These are phyloP conservation scores for Strigomonas galati DNA, from an alignment of 208 protist species.

Conservation along the genomic window DNA sequence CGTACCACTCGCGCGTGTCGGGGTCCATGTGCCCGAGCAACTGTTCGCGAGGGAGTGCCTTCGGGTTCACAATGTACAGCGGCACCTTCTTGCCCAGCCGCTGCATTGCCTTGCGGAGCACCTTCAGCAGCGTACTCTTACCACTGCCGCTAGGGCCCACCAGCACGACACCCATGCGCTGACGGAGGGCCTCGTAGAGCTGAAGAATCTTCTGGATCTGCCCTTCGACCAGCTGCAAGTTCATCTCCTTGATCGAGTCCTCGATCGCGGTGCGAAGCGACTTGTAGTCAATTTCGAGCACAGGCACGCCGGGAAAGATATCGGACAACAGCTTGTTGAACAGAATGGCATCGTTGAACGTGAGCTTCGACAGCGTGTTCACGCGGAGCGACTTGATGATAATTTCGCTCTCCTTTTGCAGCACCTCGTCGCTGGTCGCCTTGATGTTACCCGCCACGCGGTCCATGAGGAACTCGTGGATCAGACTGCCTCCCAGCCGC, in stretches of 20 bases:
- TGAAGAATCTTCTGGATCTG: conserved; percentile 95
- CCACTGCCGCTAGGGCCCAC: conserved; percentile 96
- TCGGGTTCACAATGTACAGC: conserved; percentile 97
- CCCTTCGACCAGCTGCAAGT: conserved; percentile 82
- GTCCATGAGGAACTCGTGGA: conserved; percentile 85
- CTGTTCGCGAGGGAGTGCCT: conserved; percentile 94
- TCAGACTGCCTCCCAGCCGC: conserved; percentile 87
- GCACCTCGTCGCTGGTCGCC: conserved; percentile 51
- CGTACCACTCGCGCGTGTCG: conserved; percentile 98
- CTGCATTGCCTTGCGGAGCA: conserved; percentile 88
- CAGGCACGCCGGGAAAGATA: conserved; percentile 91
- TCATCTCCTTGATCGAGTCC: conserved; percentile 85
- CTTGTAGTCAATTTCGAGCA: conserved; percentile 92
- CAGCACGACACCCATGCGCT: conserved; percentile 98
- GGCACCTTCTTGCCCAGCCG: conserved; percentile 83
- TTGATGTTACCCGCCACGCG: conserved; percentile 67
- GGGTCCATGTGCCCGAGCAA: conserved; percentile 97
- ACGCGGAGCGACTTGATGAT: conserved; percentile 96
- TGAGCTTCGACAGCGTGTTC: conserved; percentile 98
- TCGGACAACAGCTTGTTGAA: conserved; percentile 96
- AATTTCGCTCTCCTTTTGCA: conserved; percentile 90
- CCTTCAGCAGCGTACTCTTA: conserved; percentile 94
- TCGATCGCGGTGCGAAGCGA: conserved; percentile 90
- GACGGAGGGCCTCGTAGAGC: conserved; percentile 95
- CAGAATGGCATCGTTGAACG: conserved; percentile 91